These are phyloP conservation scores for Saturnispora dispora DNA, from an alignment of 805 yeast genomes.

Conservation along the genomic window DNA sequence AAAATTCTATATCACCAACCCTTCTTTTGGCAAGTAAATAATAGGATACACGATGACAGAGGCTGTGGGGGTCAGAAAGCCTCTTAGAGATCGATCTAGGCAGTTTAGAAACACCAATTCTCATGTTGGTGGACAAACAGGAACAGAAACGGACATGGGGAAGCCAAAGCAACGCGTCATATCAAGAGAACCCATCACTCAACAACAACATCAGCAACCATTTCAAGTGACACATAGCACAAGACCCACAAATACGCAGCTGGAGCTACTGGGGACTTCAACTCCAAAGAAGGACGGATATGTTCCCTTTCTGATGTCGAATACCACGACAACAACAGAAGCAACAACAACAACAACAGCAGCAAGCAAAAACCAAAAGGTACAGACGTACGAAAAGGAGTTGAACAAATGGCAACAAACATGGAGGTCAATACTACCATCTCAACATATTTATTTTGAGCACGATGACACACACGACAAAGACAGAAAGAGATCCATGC, in stretches of 20 bases:
- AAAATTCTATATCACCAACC: background rate
- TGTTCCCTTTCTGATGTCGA: slow-evolving; percentile 7
- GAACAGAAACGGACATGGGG: background rate
- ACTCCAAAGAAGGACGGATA: slow-evolving; percentile 15
- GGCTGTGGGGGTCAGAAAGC: slow-evolving; percentile 2
- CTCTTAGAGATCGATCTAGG: slow-evolving; percentile 4
- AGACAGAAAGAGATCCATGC: slow-evolving; percentile 29
- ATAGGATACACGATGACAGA: background rate
- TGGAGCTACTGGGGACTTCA: slow-evolving; percentile 10
- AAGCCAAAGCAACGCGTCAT: slow-evolving; percentile 5
- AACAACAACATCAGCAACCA: background rate
- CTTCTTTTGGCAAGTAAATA: background rate
- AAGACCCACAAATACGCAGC: slow-evolving; percentile 7
- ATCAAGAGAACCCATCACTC: background rate
- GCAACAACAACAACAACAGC: slow-evolving; percentile 2
- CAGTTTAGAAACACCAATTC: background rate
- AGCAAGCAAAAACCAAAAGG: slow-evolving; percentile 1
- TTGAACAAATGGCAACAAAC: slow-evolving; percentile 48
- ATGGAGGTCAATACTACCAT: slow-evolving; percentile 52
- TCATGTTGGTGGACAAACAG: background rate
- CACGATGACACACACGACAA: slow-evolving; percentile 29
- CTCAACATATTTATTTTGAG: slow-evolving; percentile 50
- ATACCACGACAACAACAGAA: slow-evolving; percentile 2
- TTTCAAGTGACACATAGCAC: background rate
- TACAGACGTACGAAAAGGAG: slow-evolving; percentile 25